Evolutionary conservation across 75 land plant species (phyloP), one percentile per base, ranked within the genome.

Genomic region (Sequoia sempervirens): DNA sequence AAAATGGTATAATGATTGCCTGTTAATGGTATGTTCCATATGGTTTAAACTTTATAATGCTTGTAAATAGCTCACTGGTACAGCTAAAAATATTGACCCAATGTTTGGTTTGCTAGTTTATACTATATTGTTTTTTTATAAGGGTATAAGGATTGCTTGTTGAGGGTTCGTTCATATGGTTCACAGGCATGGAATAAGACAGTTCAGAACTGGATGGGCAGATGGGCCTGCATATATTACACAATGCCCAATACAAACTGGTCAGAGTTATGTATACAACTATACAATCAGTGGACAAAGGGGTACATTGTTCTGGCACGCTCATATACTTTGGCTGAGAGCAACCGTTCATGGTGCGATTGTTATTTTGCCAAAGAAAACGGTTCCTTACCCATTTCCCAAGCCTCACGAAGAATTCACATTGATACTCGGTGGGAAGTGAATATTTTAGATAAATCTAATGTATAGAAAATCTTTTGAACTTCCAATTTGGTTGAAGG

Each of bases 241-340:
- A 40, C 98, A 96, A 54, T 96, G 98, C 79, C 96, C 98, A 2
- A 93, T 96, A 11, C 89, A 61, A 34, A 92, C 94, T 13, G 96
- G 96, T 26, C 36, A 88, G 30, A 85, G 47, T 9, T 96, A 85
- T 86, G 82, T 88, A 0, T 88, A 96, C 87, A 89, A 85, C 75
- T 96, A 90, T 87, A 91, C 84, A 36, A 83, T 94, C 80, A 79
- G 75, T 20, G 89, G 88, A 1, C 98, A 96, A 75, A 88, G 84
- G 38, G 98, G 98, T 3, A 96, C 98, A 38, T 90, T 96, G 14
- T 91, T 89, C 84, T 96, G 93, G 93, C 98, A 96, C 79, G 92
- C 98, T 78, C 98, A 96, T 56, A 64, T 87, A 28, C 82, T 83
- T 12, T 85, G 86, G 87, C 90, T 94, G 32, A 90, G 98, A 7